phyloP scores from a whole-genome alignment of 306 rosid genomes.

The Inga oerstediana region DNA sequence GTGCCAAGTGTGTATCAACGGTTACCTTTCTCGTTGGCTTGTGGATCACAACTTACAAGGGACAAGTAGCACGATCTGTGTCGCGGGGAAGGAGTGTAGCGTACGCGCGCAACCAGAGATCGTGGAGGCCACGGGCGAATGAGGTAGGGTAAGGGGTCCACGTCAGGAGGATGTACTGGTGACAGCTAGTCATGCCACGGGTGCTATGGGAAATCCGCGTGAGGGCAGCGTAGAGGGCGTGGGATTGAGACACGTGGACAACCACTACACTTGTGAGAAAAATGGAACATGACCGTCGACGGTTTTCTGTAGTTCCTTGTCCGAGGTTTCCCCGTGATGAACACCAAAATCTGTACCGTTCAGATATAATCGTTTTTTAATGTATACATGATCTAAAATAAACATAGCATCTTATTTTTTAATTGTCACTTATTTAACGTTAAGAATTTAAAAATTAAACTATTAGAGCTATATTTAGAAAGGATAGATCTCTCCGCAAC shows the following conservation, averaged over 20 bases:
- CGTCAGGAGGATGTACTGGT: not conserved
- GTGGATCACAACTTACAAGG: not conserved
- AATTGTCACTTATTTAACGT: too few species aligned
- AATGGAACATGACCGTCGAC: not conserved
- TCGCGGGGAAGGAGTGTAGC: not conserved
- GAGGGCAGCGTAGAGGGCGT: constrained; percentile 44
- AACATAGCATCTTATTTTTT: too few species aligned
- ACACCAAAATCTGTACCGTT: too few species aligned
- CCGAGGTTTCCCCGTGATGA: too few species aligned
- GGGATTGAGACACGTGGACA: constrained; percentile 8
- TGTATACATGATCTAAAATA: too few species aligned
- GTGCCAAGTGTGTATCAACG: constrained; percentile 40
- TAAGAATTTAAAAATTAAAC: too few species aligned
- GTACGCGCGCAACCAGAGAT: not conserved
- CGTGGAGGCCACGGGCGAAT: not conserved
- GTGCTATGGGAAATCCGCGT: constrained; percentile 28
- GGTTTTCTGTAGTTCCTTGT: too few species aligned
- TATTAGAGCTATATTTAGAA: too few species aligned
- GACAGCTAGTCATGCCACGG: not conserved
- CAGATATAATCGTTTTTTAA: too few species aligned
- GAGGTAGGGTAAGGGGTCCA: not conserved
- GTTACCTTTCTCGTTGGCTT: constrained; percentile 37
- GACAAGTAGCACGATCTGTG: not conserved
- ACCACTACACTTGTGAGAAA: too few species aligned
- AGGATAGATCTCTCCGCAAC: too few species aligned